Evolutionary conservation across 352 stramenopile genomes (phyloP).

Genomic region (Pythium coloratum): DNA sequence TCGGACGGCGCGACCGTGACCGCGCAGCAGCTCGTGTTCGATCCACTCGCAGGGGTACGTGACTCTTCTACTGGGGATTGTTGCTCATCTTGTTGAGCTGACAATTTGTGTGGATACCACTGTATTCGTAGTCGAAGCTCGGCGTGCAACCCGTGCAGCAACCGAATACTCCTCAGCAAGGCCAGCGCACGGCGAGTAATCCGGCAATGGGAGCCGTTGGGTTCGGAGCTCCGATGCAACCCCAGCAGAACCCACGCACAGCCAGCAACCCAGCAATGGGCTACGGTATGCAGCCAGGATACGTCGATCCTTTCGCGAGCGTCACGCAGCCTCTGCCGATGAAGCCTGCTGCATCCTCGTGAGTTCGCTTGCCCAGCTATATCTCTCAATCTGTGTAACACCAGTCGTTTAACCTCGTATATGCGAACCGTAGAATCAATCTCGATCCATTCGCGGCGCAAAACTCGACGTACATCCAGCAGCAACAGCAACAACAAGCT

Average conservation of each 20-base stretch:
- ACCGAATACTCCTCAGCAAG: conserved; percentile 17
- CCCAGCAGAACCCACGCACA: conserved; percentile 21
- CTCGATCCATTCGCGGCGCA: conserved; percentile 48
- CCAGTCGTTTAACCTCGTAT: neutral
- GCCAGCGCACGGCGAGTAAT: conserved; percentile 19
- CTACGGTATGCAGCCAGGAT: conserved; percentile 24
- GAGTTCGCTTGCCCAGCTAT: neutral
- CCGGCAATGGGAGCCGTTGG: conserved; percentile 4
- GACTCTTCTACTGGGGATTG: neutral
- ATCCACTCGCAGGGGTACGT: conserved; percentile 66
- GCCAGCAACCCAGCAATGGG: conserved; percentile 34
- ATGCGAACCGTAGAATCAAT: conserved; percentile 35
- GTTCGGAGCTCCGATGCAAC: conserved; percentile 2
- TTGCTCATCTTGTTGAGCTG: neutral
- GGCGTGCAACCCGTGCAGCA: conserved; percentile 18
- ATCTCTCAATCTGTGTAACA: neutral
- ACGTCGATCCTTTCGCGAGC: conserved; percentile 65
- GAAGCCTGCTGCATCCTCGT: conserved; percentile 40
- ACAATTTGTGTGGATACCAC: neutral
- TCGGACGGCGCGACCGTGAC: conserved; percentile 54
- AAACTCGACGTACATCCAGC: conserved; percentile 21
- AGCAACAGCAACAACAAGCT: conserved; percentile 4
- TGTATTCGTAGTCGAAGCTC: conserved; percentile 6
- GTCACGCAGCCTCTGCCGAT: conserved; percentile 41
- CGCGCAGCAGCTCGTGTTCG: conserved; percentile 71